Evolutionary conservation across 208 protist genomes (phyloP), one percentile per base, ranked within the genome.

Genomic region (Leishmania gerbilli): DNA sequence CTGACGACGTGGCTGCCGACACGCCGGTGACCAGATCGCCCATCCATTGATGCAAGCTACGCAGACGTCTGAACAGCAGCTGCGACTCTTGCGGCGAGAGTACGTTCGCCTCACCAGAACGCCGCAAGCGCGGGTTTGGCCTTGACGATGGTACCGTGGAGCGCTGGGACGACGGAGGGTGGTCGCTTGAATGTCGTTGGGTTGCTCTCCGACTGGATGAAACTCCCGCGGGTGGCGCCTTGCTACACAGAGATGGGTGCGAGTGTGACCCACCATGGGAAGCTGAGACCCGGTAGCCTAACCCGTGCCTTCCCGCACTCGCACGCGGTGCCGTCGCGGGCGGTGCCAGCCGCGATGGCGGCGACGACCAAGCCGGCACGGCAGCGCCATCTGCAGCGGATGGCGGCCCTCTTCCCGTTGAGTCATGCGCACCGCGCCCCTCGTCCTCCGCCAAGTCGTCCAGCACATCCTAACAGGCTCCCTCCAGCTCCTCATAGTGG

Each of bases 381-480:
- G 24, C 0, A 15, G 65, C 34, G 65, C 37, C 65, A 45, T 42
- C 65, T 27, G 15, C 37, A 45, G 65, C 31, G 15, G 65, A 31
- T 15, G 8, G 21, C 65, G 15, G 17, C 58, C 11, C 58, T 64
- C 8, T 6, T 64, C 27, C 2, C 27, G 27, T 13, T 64, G 19
- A 24, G 8, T 8, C 58, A 31, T 31, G 58, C 19, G 9, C 68
- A 7, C 42, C 45, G 24, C 37, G 6, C 45, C 45, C 42, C 24
- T 24, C 68, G 21, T n/a, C 13, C 34, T 37, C 21, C 74, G 2
- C 56, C 24, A 67, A 21, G 69, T 77, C 76, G 11, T 51, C 47
- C 71, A 84, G 9, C 58, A 81, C 4, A 37, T 84, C 56, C 76
- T 76, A 84, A 64, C 81, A 84, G n/a, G 81, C 76, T 0, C 76